phyloP scores from a whole-genome alignment of 306 rosid species.

The Comarum palustre region DNA sequence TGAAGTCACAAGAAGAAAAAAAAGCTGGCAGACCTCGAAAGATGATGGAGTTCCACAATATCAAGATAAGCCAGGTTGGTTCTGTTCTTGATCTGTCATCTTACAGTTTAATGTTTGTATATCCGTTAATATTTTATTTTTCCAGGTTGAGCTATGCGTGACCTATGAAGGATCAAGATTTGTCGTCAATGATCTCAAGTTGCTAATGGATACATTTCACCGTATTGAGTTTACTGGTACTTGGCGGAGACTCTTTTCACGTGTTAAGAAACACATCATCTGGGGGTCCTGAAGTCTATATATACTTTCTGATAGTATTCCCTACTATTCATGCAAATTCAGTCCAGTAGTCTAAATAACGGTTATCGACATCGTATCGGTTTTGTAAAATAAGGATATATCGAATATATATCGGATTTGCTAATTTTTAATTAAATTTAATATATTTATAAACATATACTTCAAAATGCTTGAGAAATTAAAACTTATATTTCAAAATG shows the following conservation, averaged over 20 bases:
- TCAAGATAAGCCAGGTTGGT: slow-evolving; percentile 97
- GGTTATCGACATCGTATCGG: too few relatives aligned
- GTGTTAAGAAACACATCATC: slow-evolving; percentile 93
- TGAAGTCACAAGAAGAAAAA: slow-evolving; percentile 78
- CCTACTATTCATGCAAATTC: neutral
- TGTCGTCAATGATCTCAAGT: slow-evolving; percentile 93
- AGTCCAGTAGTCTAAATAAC: too few relatives aligned
- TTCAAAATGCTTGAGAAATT: too few relatives aligned
- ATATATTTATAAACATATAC: too few relatives aligned
- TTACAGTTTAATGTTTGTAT: slow-evolving; percentile 16
- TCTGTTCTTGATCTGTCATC: slow-evolving; percentile 11
- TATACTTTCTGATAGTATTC: neutral
- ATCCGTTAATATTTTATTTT: slow-evolving; percentile 14
- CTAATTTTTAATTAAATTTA: too few relatives aligned
- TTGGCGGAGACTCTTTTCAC: slow-evolving; percentile 93
- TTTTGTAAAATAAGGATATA: too few relatives aligned
- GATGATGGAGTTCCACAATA: slow-evolving; percentile 95
- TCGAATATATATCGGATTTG: too few relatives aligned
- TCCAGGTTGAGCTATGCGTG: slow-evolving; percentile 79
- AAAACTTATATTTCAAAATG: too few relatives aligned
- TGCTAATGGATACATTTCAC: slow-evolving; percentile 94
- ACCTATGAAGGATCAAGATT: slow-evolving; percentile 96
- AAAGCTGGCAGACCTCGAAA: slow-evolving; percentile 76
- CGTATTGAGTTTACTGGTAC: slow-evolving; percentile 91
- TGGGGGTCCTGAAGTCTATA: slow-evolving; percentile 92